A percentile compares a stretch with the other conserved stretches of the same genome.
These are phyloP conservation scores for Cercophora sp. DNA, from an alignment of 495 filamentous ascomycete genomes.

Conservation along the genomic window DNA sequence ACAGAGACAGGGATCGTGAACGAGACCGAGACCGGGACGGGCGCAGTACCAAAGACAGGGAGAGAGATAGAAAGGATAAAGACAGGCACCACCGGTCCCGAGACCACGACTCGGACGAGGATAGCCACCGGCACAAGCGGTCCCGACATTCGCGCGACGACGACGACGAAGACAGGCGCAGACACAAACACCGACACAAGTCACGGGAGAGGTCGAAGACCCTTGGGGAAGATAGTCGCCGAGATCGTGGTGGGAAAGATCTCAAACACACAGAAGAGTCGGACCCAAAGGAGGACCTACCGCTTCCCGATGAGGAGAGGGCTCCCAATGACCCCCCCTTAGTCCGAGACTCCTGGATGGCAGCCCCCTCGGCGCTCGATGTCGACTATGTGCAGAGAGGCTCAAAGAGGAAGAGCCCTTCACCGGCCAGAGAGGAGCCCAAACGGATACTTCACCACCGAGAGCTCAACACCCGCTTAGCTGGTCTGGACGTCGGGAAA, in stretches of 20 bases:
- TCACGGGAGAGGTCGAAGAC: slow-evolving; percentile 14
- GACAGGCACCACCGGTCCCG: slow-evolving; percentile 23
- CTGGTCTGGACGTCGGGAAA: slow-evolving; percentile 32
- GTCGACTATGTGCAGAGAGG: slow-evolving; percentile 80
- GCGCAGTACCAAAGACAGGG: slow-evolving; percentile 25
- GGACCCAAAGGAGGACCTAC: slow-evolving; percentile 47
- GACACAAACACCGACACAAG: slow-evolving; percentile 12
- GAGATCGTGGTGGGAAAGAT: slow-evolving; percentile 13
- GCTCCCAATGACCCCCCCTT: slow-evolving; percentile 26
- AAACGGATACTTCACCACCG: slow-evolving; percentile 74
- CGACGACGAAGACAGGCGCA: slow-evolving; percentile 29
- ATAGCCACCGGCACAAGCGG: slow-evolving; percentile 43
- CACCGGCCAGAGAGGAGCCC: slow-evolving; percentile 59
- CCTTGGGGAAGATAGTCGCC: slow-evolving; percentile 17
- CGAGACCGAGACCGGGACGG: slow-evolving; percentile 25
- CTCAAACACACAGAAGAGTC: slow-evolving; percentile 37
- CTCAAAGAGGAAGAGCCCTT: slow-evolving; percentile 43
- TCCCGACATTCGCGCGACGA: slow-evolving; percentile 42
- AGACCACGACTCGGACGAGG: slow-evolving; percentile 34
- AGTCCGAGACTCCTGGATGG: slow-evolving; percentile 87
- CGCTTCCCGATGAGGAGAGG: slow-evolving; percentile 43
- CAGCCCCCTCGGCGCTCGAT: slow-evolving; percentile 73
- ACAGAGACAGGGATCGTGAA: slow-evolving; percentile 30
- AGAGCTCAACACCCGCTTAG: slow-evolving; percentile 70
- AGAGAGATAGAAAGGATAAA: slow-evolving; percentile 21